Base-by-base conservation (phyloP, 148 eudicot species). In the Arctostaphylos glauca region DNA sequence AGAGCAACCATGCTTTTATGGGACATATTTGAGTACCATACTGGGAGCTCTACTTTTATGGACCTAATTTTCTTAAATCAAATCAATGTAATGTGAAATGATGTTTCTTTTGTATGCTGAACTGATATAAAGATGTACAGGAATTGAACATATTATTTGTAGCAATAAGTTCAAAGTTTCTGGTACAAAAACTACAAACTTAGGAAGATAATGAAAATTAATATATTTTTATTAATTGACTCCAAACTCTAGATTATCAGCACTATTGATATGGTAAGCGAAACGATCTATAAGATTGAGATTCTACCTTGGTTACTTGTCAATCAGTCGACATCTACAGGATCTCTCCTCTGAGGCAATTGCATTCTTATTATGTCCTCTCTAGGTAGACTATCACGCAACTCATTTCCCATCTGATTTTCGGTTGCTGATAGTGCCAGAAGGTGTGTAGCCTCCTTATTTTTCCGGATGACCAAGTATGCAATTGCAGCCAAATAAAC, bases 301-400 rank as follows among this genome's bases (percentile, higher is more conserved):
- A 48, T 64, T 80, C 60, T 31, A 80, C 73, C 79, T 52, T 50
- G 76, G 38, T 48, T 47, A 47, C 13, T 44, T 38, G 18, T 49
- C 62, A 9, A 54, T 84, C 46, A 88, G 54, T 84, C 84, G 10
- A 80, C 80, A 81, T 87, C 90, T 23, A 12, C 62, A 4, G 71
- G 83, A 64, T 84, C 53, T 71, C 91, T 87, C 80, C 89, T 83
- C 81, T 90, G 91, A 74, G 99, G 99, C 49, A 97, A 84, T 76
- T 97, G 99, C 98, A 97, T 93, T 88, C 86, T 90, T 10, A 86
- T 91, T 46, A 94, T 90, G 85, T 97, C 99, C 70, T 93, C 92
- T 87, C 99, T 88, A 25, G 98, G 98, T 76, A 87, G 79, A 56
- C 81, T 56, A 77, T 58, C 82, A 5, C 81, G 74, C 21, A 55